Base-by-base conservation (phyloP, 345 rosid genomes). In the Nephelium lappaceum region DNA sequence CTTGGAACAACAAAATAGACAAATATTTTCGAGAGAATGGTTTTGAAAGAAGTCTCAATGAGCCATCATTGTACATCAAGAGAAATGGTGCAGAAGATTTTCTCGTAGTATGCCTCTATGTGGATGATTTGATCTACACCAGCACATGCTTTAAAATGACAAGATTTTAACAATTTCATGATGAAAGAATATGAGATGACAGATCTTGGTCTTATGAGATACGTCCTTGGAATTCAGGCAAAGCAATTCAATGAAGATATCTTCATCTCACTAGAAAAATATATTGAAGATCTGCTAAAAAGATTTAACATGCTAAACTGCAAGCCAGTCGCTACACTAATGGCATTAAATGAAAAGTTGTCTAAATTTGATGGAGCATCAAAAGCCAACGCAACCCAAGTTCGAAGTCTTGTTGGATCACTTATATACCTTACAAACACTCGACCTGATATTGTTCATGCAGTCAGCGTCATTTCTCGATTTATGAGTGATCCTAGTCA, bases 351-450 rank as follows among this genome's bases (percentile, higher is more conserved):
- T 23, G 23, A 73, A 5, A 73, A 60, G 19, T 1, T 73, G 0
- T 5, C 11, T 1, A 1, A 36, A 10, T 0, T 5, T 0, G 49
- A 72, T 72, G 10, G 31, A 12, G n/a, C 9, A 5, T 5, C 5
- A 6, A 73, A 73, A 6, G 55, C 15, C 4, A 5, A 73, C 21
- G 55, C 14, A 6, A 4, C 12, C 0, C 5, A 6, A 6, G 41
- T 51, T 23, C 11, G 67, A 73, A 61, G 55, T 6, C 68, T 61
- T 39, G 68, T 73, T 39, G 39, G 66, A 4, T 57, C 66, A 0
- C 18, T 67, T 0, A 67, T 73, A 3, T 79, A 74, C 66, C 57
- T 79, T 2, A 65, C 72, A 1, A n/a, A 51, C 12, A 78, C 43
- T 12, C 63, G 72, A 19, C 81, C 58, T 3, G 19, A 74, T 21